Conservation (phyloP, 2,329 filamentous ascomycete genomes). For the Hypoxylon sp. region DNA sequence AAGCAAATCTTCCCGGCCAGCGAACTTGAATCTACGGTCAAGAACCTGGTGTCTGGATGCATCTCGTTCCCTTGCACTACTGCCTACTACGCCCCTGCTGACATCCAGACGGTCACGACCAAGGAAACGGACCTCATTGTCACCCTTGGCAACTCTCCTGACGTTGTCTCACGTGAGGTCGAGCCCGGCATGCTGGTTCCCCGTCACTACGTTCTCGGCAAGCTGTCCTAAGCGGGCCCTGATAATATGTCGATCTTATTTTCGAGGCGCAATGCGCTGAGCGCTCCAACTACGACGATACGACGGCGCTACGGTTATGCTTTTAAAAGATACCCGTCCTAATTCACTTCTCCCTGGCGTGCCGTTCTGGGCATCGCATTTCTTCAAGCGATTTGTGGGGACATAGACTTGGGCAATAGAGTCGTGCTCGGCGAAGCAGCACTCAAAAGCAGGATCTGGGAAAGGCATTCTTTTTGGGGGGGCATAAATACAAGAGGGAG, state of each 20-base stretch:
- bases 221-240: conserved; percentile 49
- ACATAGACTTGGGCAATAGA: conserved; percentile 33
- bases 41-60: conserved; percentile 65
- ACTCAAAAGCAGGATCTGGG: conserved; percentile 18
- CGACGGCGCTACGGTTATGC: conserved; percentile 44
- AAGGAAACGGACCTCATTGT: conserved; percentile 65
- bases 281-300: conserved; percentile 51
- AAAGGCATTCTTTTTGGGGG: conserved; percentile 19
- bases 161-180: conserved; percentile 45
- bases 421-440: conserved; percentile 27
- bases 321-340: conserved; percentile 50
- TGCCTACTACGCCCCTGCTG: conserved; percentile 68
- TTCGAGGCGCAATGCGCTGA: conserved; percentile 49
- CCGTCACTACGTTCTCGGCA: conserved; percentile 56
- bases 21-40: conserved; percentile 38
- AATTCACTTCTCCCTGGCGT: conserved; percentile 25
- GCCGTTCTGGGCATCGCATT: conserved; percentile 27
- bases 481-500: conserved; percentile 27
- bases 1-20: conserved; percentile 68
- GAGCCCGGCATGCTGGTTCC: conserved; percentile 47
- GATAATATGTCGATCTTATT: conserved; percentile 21
- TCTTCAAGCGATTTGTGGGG: conserved; percentile 21
- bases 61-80: conserved; percentile 67
- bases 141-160: conserved; percentile 60
- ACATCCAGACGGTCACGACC: conserved; percentile 70